Base-by-base conservation (phyloP, 176 grass and related monocot genomes). In the Zea luxurians region DNA sequence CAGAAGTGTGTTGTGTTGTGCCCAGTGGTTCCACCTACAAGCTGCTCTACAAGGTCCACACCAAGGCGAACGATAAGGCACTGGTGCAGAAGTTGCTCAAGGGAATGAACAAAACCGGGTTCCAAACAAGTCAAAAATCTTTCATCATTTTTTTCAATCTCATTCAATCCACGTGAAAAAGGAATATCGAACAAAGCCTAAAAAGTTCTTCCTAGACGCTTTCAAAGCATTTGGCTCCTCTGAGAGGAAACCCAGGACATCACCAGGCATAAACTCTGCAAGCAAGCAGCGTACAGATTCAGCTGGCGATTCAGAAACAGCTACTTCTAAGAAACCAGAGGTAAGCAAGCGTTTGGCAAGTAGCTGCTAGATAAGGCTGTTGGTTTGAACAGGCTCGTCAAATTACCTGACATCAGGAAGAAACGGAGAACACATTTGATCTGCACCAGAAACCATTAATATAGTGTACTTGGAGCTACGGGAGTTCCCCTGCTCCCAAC, bases 41-140 rank as follows among this genome's bases (percentile, higher is more conserved):
- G 82, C 84, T 97, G 79, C 94, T 97, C 73, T 97, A 97, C 84
- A 97, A 86, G 70, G 91, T 87, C 35, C 93, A 91, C 73, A 89
- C 86, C 49, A 93, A 84, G 64, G 89, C 60, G 0, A 81, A 85
- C 7, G 80, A 90, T 81, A 93, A 93, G 83, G 78, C 78, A 7
- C 91, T 97, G 80, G 77, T 93, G 8, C 80, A 92, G 84, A 91
- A 77, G 84, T 86, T 97, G 84, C 81, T 93, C 62, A 86, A 93
- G 70, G 74, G 47, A 18, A 97, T 97, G 94, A 73, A 92, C 38
- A 64, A 76, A 53, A 85, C 92, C n/a, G n/a, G n/a, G n/a, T n/a
- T n/a, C n/a, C n/a, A n/a, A n/a, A n/a, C n/a, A n/a, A n/a, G n/a
- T n/a, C n/a, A n/a, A n/a, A n/a, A n/a, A n/a, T n/a, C n/a, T n/a